Conservation (phyloP, 257 asterid species). For the Solanum habrochaites region DNA sequence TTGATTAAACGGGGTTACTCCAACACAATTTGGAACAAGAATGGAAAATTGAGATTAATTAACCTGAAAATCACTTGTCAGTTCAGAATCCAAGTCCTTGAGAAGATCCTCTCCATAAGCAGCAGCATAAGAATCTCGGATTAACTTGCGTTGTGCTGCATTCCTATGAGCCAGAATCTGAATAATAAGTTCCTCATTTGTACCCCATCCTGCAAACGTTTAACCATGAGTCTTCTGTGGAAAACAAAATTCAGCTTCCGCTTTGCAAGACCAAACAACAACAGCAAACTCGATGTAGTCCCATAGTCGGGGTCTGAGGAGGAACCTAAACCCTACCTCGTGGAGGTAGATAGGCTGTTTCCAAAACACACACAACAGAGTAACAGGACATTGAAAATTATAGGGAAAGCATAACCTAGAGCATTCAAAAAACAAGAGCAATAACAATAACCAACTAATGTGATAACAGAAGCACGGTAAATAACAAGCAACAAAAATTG, state of each 20-base stretch:
- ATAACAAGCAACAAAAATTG: not conserved
- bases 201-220: conserved; percentile 60
- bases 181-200: conserved; percentile 56
- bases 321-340: not conserved
- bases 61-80: conserved; percentile 74
- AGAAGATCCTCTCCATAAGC: conserved; percentile 78
- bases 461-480: not conserved
- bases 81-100: conserved; percentile 68
- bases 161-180: conserved; percentile 76
- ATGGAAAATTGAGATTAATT: not conserved
- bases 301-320: not conserved
- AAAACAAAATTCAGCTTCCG: conserved; percentile 2
- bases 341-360: not conserved
- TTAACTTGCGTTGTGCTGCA: conserved; percentile 58
- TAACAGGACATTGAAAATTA: not conserved
- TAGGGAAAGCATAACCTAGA: not conserved
- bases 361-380: not conserved
- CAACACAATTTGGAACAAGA: not conserved
- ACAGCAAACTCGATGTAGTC: not conserved
- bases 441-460: not conserved
- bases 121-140: conserved; percentile 55
- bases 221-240: not conserved
- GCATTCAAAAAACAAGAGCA: not conserved
- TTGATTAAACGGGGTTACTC: not conserved
- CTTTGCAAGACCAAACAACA: not conserved